Percentiles rank a stretch among this genome's conserved stretches.
Evolutionary conservation across 2,329 filamentous ascomycete genomes (phyloP).

Genomic region (Mariannaea elegans): DNA sequence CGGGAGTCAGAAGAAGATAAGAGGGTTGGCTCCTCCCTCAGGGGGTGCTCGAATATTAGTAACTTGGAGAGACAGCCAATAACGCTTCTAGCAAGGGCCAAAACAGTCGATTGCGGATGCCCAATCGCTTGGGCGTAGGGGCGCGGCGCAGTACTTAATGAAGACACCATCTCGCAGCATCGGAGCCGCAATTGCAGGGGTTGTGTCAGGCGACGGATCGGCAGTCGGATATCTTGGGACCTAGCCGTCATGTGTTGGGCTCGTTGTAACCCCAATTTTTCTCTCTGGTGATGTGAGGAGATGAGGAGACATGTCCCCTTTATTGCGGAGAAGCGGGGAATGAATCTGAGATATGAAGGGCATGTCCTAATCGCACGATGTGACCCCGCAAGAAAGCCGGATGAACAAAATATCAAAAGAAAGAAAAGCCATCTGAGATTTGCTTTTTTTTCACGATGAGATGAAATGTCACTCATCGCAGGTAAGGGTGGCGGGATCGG

Average conservation of each 20-base stretch:
- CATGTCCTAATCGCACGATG: neutral
- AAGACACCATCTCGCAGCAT: slow-evolving; percentile 1
- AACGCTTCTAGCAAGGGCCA: neutral
- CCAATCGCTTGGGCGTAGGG: slow-evolving; percentile 1
- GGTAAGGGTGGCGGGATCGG: neutral
- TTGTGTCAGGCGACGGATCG: neutral
- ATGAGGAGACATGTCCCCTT: neutral
- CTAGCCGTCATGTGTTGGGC: neutral
- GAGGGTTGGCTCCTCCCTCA: neutral
- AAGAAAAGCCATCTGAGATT: neutral
- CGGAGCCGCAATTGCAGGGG: slow-evolving; percentile 1
- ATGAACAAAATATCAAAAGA: neutral
- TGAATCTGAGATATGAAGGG: neutral
- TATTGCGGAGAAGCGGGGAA: neutral
- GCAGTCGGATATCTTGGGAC: neutral
- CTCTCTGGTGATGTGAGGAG: no score
- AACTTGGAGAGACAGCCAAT: no score
- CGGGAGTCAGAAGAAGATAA: neutral
- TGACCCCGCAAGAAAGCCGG: neutral
- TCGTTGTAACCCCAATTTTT: no score
- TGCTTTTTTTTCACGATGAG: neutral
- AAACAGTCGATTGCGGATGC: neutral
- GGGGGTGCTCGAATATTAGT: neutral
- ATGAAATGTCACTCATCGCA: neutral
- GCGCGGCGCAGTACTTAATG: slow-evolving; percentile 3